Base-by-base conservation (phyloP, 2,329 filamentous ascomycete genomes). In the Didymosphaeria variabile region DNA sequence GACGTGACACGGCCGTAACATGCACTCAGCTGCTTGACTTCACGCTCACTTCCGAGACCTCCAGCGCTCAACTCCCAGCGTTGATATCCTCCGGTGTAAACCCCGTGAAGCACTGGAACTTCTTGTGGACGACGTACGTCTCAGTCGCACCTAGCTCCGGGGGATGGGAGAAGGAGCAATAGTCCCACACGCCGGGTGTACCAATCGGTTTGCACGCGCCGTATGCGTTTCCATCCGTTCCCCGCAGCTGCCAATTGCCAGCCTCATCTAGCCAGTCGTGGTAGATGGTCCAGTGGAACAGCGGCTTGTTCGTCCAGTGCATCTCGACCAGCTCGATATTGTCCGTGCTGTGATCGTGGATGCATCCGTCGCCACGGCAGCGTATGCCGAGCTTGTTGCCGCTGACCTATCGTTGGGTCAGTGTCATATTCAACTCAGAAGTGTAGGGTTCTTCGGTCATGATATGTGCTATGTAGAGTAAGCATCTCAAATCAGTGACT, bases 281-380 rank as follows among this genome's bases (percentile, higher is more conserved):
- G 12, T 45, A 45, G 1, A 45, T 19, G 7, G 42, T 47, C 13
- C n/a, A 47, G 23, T 47, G 45, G 23, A 17, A 31, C 23, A 47
- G 13, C 7, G 45, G 45, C 1, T 1, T 13, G 15, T 47, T 29
- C 9, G 23, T 47, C n/a, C n/a, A 47, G 23, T 47, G 45, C 45
- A 47, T 47, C 47, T 51, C 47, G 6, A 51, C 21, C 15, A 51
- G 31, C n/a, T 36, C 47, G n/a, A 51, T 21, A 17, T 13, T 31
- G 29, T 36, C 17, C 2, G 47, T 17, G 31, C 26, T 26, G 29
- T 51, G 47, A n/a, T 51, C 31, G 29, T 2, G 6, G 1, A 7
- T 10, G 31, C 47, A 51, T 9, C 47, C 47, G 6, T 51, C 47
- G 5, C 47, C 47, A 2, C 13, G 4, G 31, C 47, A 51, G n/a